Evolutionary conservation across 2,329 filamentous ascomycete species (phyloP).

Genomic region (Ceratocystis lukuohia): DNA sequence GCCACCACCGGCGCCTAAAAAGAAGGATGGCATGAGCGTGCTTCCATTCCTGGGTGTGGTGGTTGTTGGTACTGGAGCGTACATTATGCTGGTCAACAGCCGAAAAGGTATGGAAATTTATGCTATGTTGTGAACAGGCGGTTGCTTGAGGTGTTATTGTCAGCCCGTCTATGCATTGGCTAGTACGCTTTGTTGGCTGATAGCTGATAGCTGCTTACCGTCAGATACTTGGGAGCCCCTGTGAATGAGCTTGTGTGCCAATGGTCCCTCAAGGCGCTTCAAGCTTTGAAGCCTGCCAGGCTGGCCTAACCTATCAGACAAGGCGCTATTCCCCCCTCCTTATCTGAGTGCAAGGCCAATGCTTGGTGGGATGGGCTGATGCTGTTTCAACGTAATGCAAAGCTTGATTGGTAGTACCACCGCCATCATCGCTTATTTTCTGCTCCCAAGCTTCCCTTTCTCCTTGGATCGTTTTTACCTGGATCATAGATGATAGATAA

Average conservation of each 20-base stretch:
- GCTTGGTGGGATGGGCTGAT: neutral
- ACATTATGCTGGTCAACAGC: slow-evolving; percentile 37
- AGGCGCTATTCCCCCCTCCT: neutral
- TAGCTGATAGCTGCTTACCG: no score
- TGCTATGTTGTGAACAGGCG: no score
- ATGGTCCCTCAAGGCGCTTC: neutral
- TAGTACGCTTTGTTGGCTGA: no score
- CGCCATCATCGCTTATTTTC: neutral
- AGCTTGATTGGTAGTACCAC: neutral
- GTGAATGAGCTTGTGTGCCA: neutral
- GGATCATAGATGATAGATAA: neutral
- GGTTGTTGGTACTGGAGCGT: slow-evolving; percentile 28
- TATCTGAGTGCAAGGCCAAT: neutral
- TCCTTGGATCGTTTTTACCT: neutral
- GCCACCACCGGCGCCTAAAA: slow-evolving; percentile 4
- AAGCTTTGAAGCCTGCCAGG: neutral
- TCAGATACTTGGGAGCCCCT: neutral
- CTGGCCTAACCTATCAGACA: neutral
- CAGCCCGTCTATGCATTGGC: no score
- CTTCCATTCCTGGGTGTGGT: slow-evolving; percentile 16
- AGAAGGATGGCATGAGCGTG: slow-evolving; percentile 18
- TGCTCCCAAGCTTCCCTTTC: neutral
- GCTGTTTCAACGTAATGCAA: neutral
- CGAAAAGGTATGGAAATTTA: slow-evolving; percentile 31
- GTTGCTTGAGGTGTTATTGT: no score